These are phyloP conservation scores for Pelargonium myrrhifolium DNA, from an alignment of 441 rosid genomes.

Conservation along the genomic window DNA sequence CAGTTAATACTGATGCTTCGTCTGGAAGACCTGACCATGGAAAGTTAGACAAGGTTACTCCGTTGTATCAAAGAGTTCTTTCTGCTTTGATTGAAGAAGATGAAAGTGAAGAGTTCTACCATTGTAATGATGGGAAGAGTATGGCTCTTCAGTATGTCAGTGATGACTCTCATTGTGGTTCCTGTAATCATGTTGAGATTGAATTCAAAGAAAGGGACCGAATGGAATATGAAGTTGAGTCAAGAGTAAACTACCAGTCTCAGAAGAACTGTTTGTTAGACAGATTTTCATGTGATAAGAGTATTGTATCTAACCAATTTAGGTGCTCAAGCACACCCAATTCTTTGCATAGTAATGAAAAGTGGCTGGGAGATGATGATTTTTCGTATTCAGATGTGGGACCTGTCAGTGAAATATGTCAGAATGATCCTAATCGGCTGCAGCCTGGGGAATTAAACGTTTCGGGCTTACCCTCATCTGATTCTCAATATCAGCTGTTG, in stretches of 20 bases:
- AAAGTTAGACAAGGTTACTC: constrained; percentile 50
- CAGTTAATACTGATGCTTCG: constrained; percentile 32
- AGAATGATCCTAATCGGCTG: constrained; percentile 35
- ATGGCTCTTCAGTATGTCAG: constrained; percentile 62
- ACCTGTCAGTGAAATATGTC: constrained; percentile 28
- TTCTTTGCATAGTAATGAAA: constrained; percentile 17
- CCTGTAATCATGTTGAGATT: constrained; percentile 57
- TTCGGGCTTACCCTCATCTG: constrained; percentile 39
- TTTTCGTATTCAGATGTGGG: constrained; percentile 44
- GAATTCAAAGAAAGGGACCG: constrained; percentile 67
- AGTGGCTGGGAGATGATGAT: constrained; percentile 52
- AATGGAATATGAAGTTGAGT: constrained; percentile 70
- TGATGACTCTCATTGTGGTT: constrained; percentile 81
- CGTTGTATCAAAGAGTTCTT: constrained; percentile 80
- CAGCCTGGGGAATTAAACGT: constrained; percentile 26
- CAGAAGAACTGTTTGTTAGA: constrained; percentile 49
- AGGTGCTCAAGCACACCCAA: constrained; percentile 42
- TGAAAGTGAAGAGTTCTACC: constrained; percentile 52
- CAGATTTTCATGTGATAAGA: constrained; percentile 52
- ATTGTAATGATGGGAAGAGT: constrained; percentile 49
- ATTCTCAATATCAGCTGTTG: constrained; percentile 58
- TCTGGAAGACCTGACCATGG: constrained; percentile 43
- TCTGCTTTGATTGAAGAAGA: constrained; percentile 95
- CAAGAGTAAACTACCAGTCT: constrained; percentile 49
- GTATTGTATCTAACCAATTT: constrained; percentile 39